phyloP scores from a whole-genome alignment of 331 rosid species.

The Pyracantha coccinea region DNA sequence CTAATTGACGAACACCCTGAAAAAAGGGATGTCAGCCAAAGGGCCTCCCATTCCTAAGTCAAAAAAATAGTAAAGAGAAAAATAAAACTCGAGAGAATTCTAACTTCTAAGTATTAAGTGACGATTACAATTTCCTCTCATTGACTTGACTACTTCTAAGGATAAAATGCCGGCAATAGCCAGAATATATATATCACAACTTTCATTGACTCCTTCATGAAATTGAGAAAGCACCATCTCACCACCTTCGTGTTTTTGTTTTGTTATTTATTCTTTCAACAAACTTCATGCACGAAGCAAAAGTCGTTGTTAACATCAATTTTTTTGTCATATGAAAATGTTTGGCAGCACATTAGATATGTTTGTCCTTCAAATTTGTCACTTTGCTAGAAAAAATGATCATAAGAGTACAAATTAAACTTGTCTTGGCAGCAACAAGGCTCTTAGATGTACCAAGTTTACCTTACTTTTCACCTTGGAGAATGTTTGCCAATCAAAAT shows the following conservation, averaged over 20 bases:
- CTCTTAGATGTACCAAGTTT: background rate
- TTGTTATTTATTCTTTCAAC: background rate
- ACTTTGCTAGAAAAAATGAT: background rate
- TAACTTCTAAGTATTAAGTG: no score
- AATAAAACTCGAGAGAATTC: no score
- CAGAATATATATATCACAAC: background rate
- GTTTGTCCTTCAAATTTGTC: background rate
- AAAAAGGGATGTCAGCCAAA: no score
- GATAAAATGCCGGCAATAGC: constrained; percentile 1
- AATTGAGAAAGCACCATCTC: background rate
- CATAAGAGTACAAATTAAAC: background rate
- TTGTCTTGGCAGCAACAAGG: background rate
- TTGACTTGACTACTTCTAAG: background rate
- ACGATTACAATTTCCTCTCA: no score
- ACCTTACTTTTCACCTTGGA: background rate
- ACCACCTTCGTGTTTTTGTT: background rate
- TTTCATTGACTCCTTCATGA: background rate
- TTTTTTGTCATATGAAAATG: no score
- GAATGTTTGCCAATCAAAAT: background rate
- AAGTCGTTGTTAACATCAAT: no score
- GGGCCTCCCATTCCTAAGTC: no score
- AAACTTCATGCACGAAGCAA: background rate
- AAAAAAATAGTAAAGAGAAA: no score
- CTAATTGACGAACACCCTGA: no score
- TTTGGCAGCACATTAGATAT: no score